These are phyloP conservation scores for Hura crepitans DNA, from an alignment of 441 rosid species.

Conservation along the genomic window DNA sequence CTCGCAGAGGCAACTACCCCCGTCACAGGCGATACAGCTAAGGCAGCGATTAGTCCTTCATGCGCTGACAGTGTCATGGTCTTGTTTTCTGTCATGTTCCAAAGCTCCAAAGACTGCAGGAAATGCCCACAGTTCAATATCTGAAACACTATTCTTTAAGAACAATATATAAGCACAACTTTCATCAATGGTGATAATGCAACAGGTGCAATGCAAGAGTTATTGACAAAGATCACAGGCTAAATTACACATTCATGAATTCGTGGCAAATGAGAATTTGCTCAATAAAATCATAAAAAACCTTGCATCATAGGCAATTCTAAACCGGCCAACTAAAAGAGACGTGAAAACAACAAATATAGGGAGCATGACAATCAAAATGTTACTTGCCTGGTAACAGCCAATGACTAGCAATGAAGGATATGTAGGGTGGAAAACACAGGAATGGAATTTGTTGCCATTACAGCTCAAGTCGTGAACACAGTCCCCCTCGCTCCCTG, in stretches of 20 bases:
- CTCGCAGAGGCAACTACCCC: constrained; percentile 87
- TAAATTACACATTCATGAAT: too few relatives aligned
- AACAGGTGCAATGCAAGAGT: too few relatives aligned
- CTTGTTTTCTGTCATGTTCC: constrained; percentile 84
- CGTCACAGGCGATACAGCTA: constrained; percentile 62
- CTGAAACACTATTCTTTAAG: not conserved
- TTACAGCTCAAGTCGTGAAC: constrained; percentile 73
- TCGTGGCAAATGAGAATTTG: not conserved
- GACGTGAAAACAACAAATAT: not conserved
- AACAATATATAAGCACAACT: not conserved
- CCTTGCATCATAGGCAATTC: not conserved
- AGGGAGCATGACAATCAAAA: not conserved
- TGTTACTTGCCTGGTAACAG: constrained; percentile 71
- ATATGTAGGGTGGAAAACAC: constrained; percentile 76
- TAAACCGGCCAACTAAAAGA: not conserved
- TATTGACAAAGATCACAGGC: not conserved
- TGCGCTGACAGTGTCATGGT: constrained; percentile 67
- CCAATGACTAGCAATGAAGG: constrained; percentile 76
- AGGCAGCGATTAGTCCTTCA: constrained; percentile 59
- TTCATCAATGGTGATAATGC: not conserved
- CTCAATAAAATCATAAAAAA: not conserved
- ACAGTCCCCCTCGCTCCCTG: constrained; percentile 71
- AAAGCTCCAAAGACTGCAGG: constrained; percentile 76
- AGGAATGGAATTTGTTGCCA: constrained; percentile 76
- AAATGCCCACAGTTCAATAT: constrained; percentile 7